phyloP scores from a whole-genome alignment of 176 grass and related monocot species.

The Carex scoparia region DNA sequence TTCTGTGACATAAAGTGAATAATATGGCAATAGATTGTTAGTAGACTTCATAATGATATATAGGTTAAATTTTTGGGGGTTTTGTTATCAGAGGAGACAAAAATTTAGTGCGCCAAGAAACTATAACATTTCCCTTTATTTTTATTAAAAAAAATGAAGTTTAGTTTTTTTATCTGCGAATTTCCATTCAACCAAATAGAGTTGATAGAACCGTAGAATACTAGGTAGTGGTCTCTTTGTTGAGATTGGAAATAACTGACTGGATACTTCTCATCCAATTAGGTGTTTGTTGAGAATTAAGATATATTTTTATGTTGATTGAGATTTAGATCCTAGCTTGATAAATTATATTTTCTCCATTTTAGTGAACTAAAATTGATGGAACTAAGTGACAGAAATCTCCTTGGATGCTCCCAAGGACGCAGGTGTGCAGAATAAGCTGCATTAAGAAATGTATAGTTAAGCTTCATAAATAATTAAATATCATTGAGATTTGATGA shows the following conservation, averaged over 20 bases:
- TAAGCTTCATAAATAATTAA: background rate
- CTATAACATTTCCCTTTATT: background rate
- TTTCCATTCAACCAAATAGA: background rate
- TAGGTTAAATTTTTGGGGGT: background rate
- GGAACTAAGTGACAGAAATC: too few species aligned
- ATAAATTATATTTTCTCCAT: too few species aligned
- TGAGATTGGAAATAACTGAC: too few species aligned
- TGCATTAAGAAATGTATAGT: conserved; percentile 13
- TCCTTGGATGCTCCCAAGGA: conserved; percentile 40
- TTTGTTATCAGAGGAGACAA: too few species aligned
- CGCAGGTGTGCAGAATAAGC: conserved; percentile 77
- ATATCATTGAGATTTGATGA: background rate
- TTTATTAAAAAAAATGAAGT: background rate
- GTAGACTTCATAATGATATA: background rate
- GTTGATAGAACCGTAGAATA: background rate
- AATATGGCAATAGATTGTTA: conserved; percentile 7
- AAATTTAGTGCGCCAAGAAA: background rate
- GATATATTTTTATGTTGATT: too few species aligned
- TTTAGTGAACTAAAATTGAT: too few species aligned
- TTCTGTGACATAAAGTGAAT: background rate
- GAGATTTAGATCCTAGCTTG: too few species aligned
- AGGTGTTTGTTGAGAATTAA: too few species aligned
- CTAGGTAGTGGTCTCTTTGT: too few species aligned
- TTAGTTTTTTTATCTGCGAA: too few species aligned
- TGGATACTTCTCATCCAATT: too few species aligned